phyloP scores from a whole-genome alignment of 441 rosid species.

The Syzygium syzygioides region DNA sequence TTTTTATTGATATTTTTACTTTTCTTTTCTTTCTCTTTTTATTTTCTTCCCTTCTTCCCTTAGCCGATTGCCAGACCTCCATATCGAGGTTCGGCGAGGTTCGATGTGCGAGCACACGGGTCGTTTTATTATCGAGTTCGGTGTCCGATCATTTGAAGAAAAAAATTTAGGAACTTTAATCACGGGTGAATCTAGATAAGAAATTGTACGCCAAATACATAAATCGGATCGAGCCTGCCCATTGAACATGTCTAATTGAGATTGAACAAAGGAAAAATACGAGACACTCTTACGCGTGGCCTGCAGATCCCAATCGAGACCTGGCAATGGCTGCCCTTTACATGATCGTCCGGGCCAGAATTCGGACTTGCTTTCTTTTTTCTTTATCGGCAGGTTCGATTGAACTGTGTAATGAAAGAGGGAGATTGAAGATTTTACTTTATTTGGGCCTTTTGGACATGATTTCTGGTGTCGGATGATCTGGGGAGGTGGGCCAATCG shows the following conservation, averaged over 20 bases:
- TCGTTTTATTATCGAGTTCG: neutral
- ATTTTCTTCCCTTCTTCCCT: too few relatives aligned
- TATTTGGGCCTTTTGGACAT: neutral
- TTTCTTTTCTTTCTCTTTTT: too few relatives aligned
- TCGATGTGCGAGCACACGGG: accelerated
- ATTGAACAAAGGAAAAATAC: neutral
- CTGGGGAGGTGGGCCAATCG: neutral
- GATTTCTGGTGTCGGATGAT: neutral
- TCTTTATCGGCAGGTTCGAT: neutral
- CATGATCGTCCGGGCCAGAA: neutral
- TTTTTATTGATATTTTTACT: too few relatives aligned
- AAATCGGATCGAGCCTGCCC: neutral
- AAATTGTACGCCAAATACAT: neutral
- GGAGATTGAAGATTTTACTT: neutral
- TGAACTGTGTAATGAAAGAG: neutral
- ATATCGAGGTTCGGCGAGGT: too few relatives aligned
- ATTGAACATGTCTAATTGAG: neutral
- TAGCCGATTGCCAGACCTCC: too few relatives aligned
- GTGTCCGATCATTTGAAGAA: neutral
- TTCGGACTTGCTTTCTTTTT: neutral
- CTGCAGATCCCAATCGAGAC: neutral
- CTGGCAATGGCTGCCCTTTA: neutral
- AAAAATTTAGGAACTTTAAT: neutral
- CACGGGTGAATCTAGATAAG: neutral
- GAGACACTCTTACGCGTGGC: neutral